Base-by-base conservation (phyloP, 163 green algal species). In the Trebouxia gelatinosa region DNA sequence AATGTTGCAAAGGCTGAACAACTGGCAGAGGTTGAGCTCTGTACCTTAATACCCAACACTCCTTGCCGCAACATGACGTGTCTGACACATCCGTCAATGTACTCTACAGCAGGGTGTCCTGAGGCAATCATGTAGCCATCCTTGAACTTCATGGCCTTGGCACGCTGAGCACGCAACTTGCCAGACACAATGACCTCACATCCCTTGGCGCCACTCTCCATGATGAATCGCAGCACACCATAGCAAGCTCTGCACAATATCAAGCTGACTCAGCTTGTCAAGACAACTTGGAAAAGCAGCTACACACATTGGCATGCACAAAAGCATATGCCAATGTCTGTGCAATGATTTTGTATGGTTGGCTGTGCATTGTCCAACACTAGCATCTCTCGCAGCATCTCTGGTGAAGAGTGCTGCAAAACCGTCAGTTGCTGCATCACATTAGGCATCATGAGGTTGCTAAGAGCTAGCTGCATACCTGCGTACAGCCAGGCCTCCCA, bases 91-190 rank as follows among this genome's bases (percentile, higher is more conserved):
- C 78, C 75, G 81, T 99, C 96, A 76, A 99, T 96, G 92, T 98
- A 99, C 28, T 97, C 88, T 2, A 77, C 78, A 21, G 89, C 87
- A 16, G 96, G 96, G 81, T 97, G 80, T 74, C 96, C 96, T 38
- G 90, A 94, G 39, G 92, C 97, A 61, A 98, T 93, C 96, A 99
- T 99, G 92, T 98, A 99, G 57, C 96, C 96, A 81, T 99, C 96
- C 91, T 98, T 98, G 94, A 99, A 99, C 91, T 99, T 99, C 96
- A 99, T 99, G 80, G 85, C 84, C 93, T 99, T 99, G 84, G 96
- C 96, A 89, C 96, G 92, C 86, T 95, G 89, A 11, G 95, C 96
- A 28, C 96, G 90, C 38, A 99, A 89, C 92, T 99, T 99, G 87
- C 96, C 96, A 46, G 87, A 94, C 34, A 99, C 96, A 84, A 99